Conservation (phyloP, 495 filamentous ascomycete genomes). For the Tuber magnatum region DNA sequence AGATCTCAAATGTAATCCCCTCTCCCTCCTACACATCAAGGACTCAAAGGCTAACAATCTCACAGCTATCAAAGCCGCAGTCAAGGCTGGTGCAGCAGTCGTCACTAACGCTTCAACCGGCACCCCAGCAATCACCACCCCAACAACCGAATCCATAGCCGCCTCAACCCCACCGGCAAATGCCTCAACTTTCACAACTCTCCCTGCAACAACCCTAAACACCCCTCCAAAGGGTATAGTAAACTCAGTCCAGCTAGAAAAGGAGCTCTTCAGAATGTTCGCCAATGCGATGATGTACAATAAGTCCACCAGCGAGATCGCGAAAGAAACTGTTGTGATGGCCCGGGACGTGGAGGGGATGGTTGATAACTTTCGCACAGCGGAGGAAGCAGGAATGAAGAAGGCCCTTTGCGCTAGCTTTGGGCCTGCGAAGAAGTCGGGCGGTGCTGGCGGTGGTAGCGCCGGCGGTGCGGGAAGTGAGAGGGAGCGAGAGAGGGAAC, state of each 20-base stretch:
- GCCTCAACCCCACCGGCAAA: constrained; percentile 59
- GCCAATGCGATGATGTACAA: constrained; percentile 98
- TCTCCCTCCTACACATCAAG: not conserved
- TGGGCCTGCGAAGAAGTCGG: constrained; percentile 26
- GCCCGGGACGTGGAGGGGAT: constrained; percentile 46
- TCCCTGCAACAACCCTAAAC: constrained; percentile 56
- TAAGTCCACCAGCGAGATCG: constrained; percentile 40
- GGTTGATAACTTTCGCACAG: constrained; percentile 48
- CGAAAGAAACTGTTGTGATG: constrained; percentile 39
- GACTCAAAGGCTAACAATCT: constrained; percentile 3
- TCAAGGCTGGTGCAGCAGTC: constrained; percentile 51
- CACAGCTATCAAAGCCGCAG: constrained; percentile 63
- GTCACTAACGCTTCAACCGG: constrained; percentile 41
- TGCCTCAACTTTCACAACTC: constrained; percentile 51
- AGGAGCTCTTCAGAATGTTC: constrained; percentile 95
- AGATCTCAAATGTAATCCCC: constrained; percentile 59
- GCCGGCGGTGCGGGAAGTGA: constrained; percentile 2
- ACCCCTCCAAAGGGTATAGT: constrained; percentile 85
- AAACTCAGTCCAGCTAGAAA: constrained; percentile 88
- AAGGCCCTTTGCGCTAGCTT: constrained; percentile 46
- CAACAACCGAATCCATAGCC: constrained; percentile 51
- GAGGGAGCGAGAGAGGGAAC: constrained; percentile 32
- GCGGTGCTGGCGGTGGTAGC: not conserved
- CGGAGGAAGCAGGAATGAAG: constrained; percentile 39
- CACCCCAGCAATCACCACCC: constrained; percentile 45